Percentiles rank a stretch among this genome's conserved stretches.
Evolutionary conservation across 2,329 filamentous ascomycete genomes (phyloP).

Genomic region (Dactylellina drechsleri): DNA sequence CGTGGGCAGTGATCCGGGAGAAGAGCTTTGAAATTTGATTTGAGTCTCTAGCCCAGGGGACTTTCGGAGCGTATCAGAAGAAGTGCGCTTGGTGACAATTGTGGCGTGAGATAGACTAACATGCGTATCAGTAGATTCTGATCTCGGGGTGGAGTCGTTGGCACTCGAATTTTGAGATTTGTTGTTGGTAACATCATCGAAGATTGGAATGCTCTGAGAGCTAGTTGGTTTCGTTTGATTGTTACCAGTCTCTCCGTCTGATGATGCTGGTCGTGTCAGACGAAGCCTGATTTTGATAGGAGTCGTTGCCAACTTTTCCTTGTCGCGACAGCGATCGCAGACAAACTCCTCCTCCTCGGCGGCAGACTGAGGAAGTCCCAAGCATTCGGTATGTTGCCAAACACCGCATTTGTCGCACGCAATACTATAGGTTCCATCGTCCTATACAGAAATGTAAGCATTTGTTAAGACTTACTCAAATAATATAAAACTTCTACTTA

Average conservation of each 20-base stretch:
- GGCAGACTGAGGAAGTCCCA: constrained; percentile 79
- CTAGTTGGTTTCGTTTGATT: not conserved
- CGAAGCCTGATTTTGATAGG: constrained; percentile 68
- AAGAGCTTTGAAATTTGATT: not conserved
- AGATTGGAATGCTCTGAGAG: too few species aligned
- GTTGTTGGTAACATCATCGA: too few species aligned
- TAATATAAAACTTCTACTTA: constrained; percentile 60
- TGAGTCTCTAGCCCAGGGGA: not conserved
- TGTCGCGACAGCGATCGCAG: constrained; percentile 76
- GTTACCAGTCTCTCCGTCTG: constrained; percentile 19
- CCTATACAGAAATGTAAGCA: constrained; percentile 63
- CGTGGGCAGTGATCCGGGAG: not conserved
- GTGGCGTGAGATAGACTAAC: not conserved
- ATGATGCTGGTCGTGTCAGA: constrained; percentile 60
- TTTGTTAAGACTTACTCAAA: not conserved
- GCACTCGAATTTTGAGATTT: too few species aligned
- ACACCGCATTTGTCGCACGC: constrained; percentile 93
- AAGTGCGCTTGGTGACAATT: not conserved
- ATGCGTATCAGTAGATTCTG: not conserved
- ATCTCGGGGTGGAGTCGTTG: too few species aligned
- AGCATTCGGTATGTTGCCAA: constrained; percentile 96
- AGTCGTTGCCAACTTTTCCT: constrained; percentile 65
- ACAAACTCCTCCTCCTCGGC: constrained; percentile 87
- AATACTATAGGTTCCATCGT: constrained; percentile 92
- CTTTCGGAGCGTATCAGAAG: not conserved